Base-by-base conservation (phyloP, 192 early-diverging fungal genomes). In the Coemansia sp. region DNA sequence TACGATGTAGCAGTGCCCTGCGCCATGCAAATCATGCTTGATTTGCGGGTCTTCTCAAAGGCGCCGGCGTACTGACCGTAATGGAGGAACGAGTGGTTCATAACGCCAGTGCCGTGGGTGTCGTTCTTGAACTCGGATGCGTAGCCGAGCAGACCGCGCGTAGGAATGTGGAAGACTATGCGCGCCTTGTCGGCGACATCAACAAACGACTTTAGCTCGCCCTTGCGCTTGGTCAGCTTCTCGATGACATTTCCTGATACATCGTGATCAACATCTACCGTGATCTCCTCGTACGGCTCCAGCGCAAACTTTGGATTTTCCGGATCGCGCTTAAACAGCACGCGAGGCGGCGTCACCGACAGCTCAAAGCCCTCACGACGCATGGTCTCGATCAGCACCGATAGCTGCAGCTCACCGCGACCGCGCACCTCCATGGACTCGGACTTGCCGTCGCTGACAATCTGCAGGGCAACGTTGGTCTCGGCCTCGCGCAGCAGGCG, bases 51-150 rank as follows among this genome's bases (percentile, higher is more conserved):
- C 70, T 85, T 85, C 35, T 92, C 90, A 45, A 94, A 67, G 14
- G 84, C 72, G 14, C 92, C 92, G 39, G 84, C 87, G 71, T 89
- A 87, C 41, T 87, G 85, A 39, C 85, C 87, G 65, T 90, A 94
- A 22, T 79, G 86, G 35, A 87, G 72, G 58, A 94, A 86, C 22
- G 90, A 85, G 66, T 91, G 87, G 82, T 92, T 94, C 81, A 94
- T 70, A 17, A 87, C 87, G 12, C 92, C 92, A 25, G 90, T 87
- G 2, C 92, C 92, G 61, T 88, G 89, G 3, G 92, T 93, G 67
- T 92, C 91, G 81, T 91, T 92, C 78, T 92, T 92, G 73, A 94
- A 94, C 76, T 94, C 92, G 41, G 92, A 88, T 51, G 90, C 83
- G 56, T 91, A 94, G 25, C 92, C 92, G 1, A 94, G 73, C 64